Percentiles rank a stretch among this genome's conserved stretches.
Evolutionary conservation across 371 early-diverging fungal genomes (phyloP).

Genomic region (Entomophthora muscae): DNA sequence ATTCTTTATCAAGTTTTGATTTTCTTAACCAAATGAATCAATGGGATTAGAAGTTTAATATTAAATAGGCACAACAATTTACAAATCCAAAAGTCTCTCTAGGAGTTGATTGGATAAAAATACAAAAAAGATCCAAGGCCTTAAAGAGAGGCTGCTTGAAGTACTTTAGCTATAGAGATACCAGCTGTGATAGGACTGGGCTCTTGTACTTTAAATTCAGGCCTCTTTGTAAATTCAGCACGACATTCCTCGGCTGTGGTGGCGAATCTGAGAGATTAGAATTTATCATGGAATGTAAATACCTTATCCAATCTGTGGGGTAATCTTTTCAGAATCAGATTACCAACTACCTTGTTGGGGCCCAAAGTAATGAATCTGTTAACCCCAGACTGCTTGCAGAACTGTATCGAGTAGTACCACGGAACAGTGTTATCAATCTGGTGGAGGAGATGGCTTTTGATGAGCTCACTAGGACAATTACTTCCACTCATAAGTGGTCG

Average conservation of each 20-base stretch:
- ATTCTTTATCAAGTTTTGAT: too few species aligned
- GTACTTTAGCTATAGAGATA: neutral
- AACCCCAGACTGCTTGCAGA: slow-evolving; percentile 54
- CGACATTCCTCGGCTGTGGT: neutral
- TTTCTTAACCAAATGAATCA: too few species aligned
- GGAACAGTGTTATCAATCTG: slow-evolving; percentile 77
- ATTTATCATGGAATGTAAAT: neutral
- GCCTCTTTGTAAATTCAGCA: neutral
- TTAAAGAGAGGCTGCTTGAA: neutral
- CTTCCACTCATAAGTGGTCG: slow-evolving; percentile 37
- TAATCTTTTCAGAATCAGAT: slow-evolving; percentile 75
- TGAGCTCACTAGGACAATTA: slow-evolving; percentile 19
- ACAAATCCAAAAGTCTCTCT: too few species aligned
- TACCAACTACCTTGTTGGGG: slow-evolving; percentile 74
- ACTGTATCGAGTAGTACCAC: slow-evolving; percentile 72
- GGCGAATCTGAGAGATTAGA: neutral
- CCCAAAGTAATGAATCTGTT: slow-evolving; percentile 72
- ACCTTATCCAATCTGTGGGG: slow-evolving; percentile 52
- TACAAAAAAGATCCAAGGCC: too few species aligned
- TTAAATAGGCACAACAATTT: too few species aligned
- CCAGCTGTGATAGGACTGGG: neutral
- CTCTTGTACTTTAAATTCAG: neutral
- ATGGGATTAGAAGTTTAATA: too few species aligned
- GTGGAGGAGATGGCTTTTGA: slow-evolving; percentile 42
- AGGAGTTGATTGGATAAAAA: too few species aligned